Evolutionary conservation across 495 filamentous ascomycete genomes (phyloP), one percentile per base, ranked within the genome.

Genomic region (Bryoglossum gracile): DNA sequence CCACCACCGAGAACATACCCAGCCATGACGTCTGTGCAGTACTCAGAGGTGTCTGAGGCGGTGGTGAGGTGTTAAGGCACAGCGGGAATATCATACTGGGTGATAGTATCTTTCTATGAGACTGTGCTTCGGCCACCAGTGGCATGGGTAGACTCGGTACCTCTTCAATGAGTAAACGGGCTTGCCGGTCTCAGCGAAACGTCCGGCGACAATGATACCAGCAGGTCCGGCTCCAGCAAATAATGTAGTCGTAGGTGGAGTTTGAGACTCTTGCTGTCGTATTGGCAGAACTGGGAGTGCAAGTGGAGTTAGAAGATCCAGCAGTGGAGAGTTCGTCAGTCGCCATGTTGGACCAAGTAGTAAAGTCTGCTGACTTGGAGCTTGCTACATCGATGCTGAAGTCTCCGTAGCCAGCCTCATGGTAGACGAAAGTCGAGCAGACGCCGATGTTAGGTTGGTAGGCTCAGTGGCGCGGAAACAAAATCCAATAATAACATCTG

Each of bases 1-100:
- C 83, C 82, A 54, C 84, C 85, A 26, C 85, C 85, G 30, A 89
- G 78, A 34, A 87, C 74, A 56, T 84, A 89, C n/a, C 82, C 84
- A 40, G 81, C 82, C 75, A 82, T 84, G 16, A 78, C 79, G 58
- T 88, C 81, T 0, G 73, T 71, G 66, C 84, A 87, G 43, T 50
- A 60, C 23, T 47, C 57, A 41, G 30, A 54, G 19, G 44, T 43
- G 32, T 50, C 51, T 4, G 37, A 45, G 3, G 52, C 26, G 28
- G 52, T 55, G 17, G 46, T 44, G n/a, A 59, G 41, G 26, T 55
- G 49, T 35, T 55, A 51, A 42, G 76, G 67, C 64, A 82, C 78
- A 42, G 72, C 82, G 2, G 85, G 85, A 10, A 88, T 77, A 56
- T 89, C 85, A 55, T 87, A 86, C 16, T 81, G 73, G 39, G 83